phyloP scores from a whole-genome alignment of 257 asterid species.

The Nicotiana otophora region DNA sequence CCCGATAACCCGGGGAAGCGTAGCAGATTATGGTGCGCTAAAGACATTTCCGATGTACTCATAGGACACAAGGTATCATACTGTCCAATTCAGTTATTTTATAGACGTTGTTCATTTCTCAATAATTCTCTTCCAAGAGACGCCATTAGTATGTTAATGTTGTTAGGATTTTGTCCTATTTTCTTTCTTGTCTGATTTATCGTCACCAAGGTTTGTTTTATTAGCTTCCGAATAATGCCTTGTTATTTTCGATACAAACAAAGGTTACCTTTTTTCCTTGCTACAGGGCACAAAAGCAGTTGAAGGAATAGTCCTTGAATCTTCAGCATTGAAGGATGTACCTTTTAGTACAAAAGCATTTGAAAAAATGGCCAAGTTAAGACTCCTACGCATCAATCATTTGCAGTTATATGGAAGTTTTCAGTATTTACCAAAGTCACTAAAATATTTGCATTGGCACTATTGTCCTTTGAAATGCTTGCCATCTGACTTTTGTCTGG shows the following conservation, averaged over 20 bases:
- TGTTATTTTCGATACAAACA: too few species aligned
- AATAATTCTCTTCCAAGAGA: conserved; percentile 3
- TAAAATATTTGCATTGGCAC: neutral
- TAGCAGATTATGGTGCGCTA: neutral
- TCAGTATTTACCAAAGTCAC: neutral
- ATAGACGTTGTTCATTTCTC: neutral
- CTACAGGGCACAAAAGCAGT: neutral
- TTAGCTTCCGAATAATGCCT: too few species aligned
- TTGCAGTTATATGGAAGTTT: neutral
- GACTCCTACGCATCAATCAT: neutral
- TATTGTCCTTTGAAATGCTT: neutral
- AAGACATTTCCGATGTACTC: neutral
- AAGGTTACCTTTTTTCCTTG: neutral
- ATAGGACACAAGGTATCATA: neutral
- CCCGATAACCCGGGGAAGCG: neutral
- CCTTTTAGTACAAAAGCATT: neutral
- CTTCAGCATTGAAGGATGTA: neutral
- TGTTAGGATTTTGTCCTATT: neutral
- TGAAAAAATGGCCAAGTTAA: neutral
- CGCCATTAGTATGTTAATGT: conserved; percentile 21
- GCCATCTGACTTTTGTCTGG: neutral
- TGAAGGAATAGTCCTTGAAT: neutral
- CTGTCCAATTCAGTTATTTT: too few species aligned
- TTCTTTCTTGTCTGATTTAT: too few species aligned
- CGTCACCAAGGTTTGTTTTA: too few species aligned